Conservation (phyloP, 352 stramenopile genomes). For the Phytophthora citricola region DNA sequence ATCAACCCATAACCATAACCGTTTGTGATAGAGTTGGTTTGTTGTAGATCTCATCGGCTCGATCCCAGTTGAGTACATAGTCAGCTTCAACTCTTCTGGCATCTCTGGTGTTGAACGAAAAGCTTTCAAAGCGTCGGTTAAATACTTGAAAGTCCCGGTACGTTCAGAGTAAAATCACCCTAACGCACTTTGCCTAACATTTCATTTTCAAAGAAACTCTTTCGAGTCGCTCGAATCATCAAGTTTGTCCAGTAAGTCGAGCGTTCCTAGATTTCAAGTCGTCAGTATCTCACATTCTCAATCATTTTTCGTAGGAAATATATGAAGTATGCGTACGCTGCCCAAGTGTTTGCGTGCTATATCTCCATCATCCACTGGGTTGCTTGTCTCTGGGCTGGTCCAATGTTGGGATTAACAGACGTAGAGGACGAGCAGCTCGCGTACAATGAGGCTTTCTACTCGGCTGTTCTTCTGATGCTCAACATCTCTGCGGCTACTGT, state of each 20-base stretch:
- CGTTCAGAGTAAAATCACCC: background rate
- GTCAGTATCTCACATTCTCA: background rate
- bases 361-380: constrained; percentile 72
- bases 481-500: constrained; percentile 57
- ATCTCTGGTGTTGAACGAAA: constrained; percentile 63
- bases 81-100: constrained; percentile 34
- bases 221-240: constrained; percentile 62
- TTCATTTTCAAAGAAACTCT: constrained; percentile 56
- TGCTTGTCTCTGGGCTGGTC: constrained; percentile 57
- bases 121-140: constrained; percentile 67
- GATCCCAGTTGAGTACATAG: constrained; percentile 59
- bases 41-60: constrained; percentile 61
- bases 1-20: background rate
- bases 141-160: constrained; percentile 71
- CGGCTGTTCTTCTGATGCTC: constrained; percentile 51
- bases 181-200: background rate
- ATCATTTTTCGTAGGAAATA: constrained; percentile 49
- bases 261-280: background rate
- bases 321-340: constrained; percentile 65
- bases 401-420: constrained; percentile 34
- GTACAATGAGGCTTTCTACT: constrained; percentile 60
- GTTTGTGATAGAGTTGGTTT: constrained; percentile 50
- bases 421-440: constrained; percentile 45
- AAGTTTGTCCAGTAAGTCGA: constrained; percentile 69
- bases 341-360: constrained; percentile 62